Percentiles rank a stretch among this genome's conserved stretches.
These are phyloP conservation scores for Ampelomyces quisqualis DNA, from an alignment of 2,329 filamentous ascomycete species.

Conservation along the genomic window DNA sequence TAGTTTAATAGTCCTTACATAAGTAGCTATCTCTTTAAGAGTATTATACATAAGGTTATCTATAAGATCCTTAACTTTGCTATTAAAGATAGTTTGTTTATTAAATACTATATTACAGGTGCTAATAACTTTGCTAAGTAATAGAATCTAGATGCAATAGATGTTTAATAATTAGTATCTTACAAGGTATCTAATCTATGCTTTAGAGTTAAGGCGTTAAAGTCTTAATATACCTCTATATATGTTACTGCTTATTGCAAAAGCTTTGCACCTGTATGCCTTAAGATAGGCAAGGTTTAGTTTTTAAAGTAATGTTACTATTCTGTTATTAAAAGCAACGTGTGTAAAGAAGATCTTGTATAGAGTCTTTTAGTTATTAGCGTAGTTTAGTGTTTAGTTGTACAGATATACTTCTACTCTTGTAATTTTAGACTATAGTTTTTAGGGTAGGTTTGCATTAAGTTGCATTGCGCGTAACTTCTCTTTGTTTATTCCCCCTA, in stretches of 20 bases:
- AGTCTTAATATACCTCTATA: slow-evolving; percentile 4
- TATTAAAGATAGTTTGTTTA: slow-evolving; percentile 3
- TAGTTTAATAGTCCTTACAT: slow-evolving; percentile 1
- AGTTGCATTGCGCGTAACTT: slow-evolving; percentile 6
- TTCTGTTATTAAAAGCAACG: neutral
- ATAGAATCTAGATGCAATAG: slow-evolving; percentile 7
- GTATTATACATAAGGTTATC: slow-evolving; percentile 7
- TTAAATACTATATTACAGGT: slow-evolving; percentile 8
- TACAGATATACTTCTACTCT: slow-evolving; percentile 8
- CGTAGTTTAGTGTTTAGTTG: slow-evolving; percentile 9
- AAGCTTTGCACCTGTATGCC: slow-evolving; percentile 12
- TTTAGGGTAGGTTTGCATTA: slow-evolving; percentile 5
- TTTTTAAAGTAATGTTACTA: slow-evolving; percentile 4
- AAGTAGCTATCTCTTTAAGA: slow-evolving; percentile 8
- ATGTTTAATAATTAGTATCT: slow-evolving; percentile 8
- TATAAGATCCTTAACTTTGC: slow-evolving; percentile 5
- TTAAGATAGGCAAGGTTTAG: slow-evolving; percentile 7
- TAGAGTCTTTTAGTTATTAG: slow-evolving; percentile 13
- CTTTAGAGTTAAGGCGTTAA: slow-evolving; percentile 6
- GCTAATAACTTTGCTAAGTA: too few species aligned
- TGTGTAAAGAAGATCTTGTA: neutral
- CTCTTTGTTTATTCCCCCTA: slow-evolving; percentile 10
- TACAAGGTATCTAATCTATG: slow-evolving; percentile 10
- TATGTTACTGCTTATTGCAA: slow-evolving; percentile 5
- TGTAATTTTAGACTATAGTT: slow-evolving; percentile 5